These are phyloP conservation scores for Dichotomocladium elegans DNA, from an alignment of 371 early-diverging fungal genomes.

Conservation along the genomic window DNA sequence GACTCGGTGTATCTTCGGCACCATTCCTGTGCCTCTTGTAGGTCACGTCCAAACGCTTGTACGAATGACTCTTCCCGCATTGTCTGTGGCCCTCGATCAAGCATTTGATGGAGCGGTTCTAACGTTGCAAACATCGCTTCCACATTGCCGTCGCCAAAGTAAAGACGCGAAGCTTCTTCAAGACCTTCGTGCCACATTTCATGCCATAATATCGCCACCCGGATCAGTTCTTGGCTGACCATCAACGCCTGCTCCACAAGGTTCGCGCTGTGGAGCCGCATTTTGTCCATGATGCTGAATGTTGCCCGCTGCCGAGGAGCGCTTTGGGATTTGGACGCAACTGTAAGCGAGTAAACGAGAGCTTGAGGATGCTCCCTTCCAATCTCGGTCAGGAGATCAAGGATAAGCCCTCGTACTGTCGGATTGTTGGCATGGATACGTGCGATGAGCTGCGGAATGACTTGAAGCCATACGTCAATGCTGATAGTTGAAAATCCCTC, in stretches of 20 bases:
- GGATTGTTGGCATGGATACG: slow-evolving; percentile 87
- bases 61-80: slow-evolving; percentile 92
- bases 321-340: slow-evolving; percentile 93
- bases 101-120: slow-evolving; percentile 86
- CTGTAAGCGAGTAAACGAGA: slow-evolving; percentile 92
- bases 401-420: slow-evolving; percentile 83
- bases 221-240: slow-evolving; percentile 95
- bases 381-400: slow-evolving; percentile 88
- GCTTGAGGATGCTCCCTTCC: slow-evolving; percentile 97
- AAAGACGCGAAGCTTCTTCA: slow-evolving; percentile 87
- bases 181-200: slow-evolving; percentile 98
- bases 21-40: slow-evolving; percentile 92
- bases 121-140: slow-evolving; percentile 92
- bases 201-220: slow-evolving; percentile 95
- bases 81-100: slow-evolving; percentile 92
- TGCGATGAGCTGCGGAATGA: slow-evolving; percentile 97
- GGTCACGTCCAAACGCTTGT: slow-evolving; percentile 90
- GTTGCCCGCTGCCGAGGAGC: slow-evolving; percentile 79
- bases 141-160: slow-evolving; percentile 83
- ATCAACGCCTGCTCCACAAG: slow-evolving; percentile 90
- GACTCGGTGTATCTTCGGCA: slow-evolving; percentile 79
- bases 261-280: slow-evolving; percentile 76
- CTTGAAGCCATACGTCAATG: slow-evolving; percentile 97
- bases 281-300: slow-evolving; percentile 88
- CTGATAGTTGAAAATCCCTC: slow-evolving; percentile 90